phyloP scores from a whole-genome alignment of 1,139 yeast genomes.

The Wickerhamomyces sp. region DNA sequence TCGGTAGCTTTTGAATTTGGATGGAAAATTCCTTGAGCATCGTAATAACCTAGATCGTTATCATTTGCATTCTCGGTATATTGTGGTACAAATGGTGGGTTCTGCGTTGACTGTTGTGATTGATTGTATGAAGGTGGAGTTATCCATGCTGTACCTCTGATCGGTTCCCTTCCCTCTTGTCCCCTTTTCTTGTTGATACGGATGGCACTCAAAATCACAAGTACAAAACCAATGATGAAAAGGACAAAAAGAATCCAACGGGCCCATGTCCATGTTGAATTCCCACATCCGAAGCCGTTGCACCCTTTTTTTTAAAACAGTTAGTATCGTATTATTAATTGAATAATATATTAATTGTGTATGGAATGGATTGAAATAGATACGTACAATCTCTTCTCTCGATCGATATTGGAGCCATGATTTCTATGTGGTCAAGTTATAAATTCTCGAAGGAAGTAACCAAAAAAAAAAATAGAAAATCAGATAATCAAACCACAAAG shows the following conservation, averaged over 20 bases:
- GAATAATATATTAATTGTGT: not conserved
- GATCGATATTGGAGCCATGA: too few species aligned
- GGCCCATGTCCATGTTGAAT: constrained; percentile 21
- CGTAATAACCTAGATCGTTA: constrained; percentile 79
- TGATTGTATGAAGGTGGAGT: constrained; percentile 85
- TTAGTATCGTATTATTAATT: not conserved
- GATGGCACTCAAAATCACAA: constrained; percentile 48
- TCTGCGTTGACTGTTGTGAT: constrained; percentile 36
- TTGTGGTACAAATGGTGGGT: constrained; percentile 51
- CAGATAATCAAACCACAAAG: too few species aligned
- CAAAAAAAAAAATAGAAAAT: too few species aligned
- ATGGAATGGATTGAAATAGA: not conserved
- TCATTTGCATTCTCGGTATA: constrained; percentile 63
- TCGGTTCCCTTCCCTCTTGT: constrained; percentile 59
- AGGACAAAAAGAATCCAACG: constrained; percentile 49
- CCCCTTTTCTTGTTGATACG: constrained; percentile 57
- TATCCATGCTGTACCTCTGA: constrained; percentile 85
- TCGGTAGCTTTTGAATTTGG: constrained; percentile 20
- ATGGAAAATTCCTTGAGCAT: constrained; percentile 55
- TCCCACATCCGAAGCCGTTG: constrained; percentile 14
- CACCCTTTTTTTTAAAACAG: constrained; percentile 6
- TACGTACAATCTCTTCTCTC: not conserved
- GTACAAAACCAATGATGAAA: constrained; percentile 38
- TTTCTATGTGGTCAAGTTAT: too few species aligned
- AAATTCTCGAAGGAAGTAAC: too few species aligned